A percentile compares a stretch with the other conserved stretches of the same genome.
phyloP scores from a whole-genome alignment of 192 early-diverging fungal species.

The Umbelopsis sp. region DNA sequence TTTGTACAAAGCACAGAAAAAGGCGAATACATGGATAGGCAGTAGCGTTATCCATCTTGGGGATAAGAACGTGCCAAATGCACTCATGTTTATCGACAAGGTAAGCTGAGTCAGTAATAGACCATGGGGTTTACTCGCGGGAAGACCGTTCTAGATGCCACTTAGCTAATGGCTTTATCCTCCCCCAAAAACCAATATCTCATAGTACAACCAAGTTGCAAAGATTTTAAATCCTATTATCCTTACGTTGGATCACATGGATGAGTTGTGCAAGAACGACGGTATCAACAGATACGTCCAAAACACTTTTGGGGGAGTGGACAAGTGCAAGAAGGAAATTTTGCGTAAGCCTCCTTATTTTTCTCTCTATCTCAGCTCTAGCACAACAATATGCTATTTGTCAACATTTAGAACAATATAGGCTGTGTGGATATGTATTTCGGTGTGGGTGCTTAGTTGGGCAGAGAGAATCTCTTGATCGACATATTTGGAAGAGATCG shows the following conservation, averaged over 20 bases:
- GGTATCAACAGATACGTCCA: conserved; percentile 72
- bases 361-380: neutral
- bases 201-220: conserved; percentile 95
- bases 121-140: neutral
- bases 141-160: conserved; percentile 8
- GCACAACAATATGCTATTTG: neutral
- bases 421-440: neutral
- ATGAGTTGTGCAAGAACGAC: conserved; percentile 54
- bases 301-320: conserved; percentile 64
- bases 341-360: conserved; percentile 27
- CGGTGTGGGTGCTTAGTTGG: neutral
- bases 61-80: conserved; percentile 98
- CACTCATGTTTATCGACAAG: conserved; percentile 97
- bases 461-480: neutral
- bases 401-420: no score
- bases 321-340: conserved; percentile 69
- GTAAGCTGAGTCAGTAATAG: conserved; percentile 24
- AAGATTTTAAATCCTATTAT: conserved; percentile 91
- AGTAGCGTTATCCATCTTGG: conserved; percentile 96
- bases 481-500: neutral
- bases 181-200: neutral
- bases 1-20: conserved; percentile 82
- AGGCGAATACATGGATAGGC: conserved; percentile 89
- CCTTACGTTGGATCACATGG: conserved; percentile 73
- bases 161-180: neutral